Base-by-base conservation (phyloP, 2,329 filamentous ascomycete genomes). In the Penicillium sp. region DNA sequence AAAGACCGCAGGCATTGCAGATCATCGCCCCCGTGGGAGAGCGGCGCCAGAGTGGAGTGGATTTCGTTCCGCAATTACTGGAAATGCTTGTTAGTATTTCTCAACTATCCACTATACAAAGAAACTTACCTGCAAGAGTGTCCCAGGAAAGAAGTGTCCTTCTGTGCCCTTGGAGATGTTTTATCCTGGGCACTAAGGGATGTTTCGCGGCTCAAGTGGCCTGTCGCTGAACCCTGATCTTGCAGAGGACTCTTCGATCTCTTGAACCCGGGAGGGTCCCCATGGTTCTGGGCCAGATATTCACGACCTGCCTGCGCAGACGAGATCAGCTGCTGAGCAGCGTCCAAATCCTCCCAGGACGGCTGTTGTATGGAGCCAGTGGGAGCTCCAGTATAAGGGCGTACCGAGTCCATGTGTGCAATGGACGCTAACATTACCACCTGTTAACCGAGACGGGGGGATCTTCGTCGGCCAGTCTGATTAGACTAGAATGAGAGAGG, bases 1-100 rank as follows among this genome's bases (percentile, higher is more conserved):
- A 98, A 13, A 98, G 79, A 37, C 93, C 93, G 66, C 93, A 98
- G 5, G 93, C 93, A 72, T 98, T 98, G 74, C 93, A 98, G 52
- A 98, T 97, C 25, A 90, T 96, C 47, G 89, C 87, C 27, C 93
- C 93, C 62, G 91, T 85, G 0, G 92, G 92, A 13, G 92, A 95
- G 64, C 93, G 83, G 66, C 93, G 83, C 93, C 93, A 98, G 32
- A 98, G 74, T 23, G 93, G 93, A 41, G 93, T 98, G 68, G 87
- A 85, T 45, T 90, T 96, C 13, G 93, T 97, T 50, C 86, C 87
- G 68, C 93, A 98, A 72, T 98, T 98, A 68, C 93, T 98, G n/a
- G 9, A 23, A 12, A 46, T 10, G 8, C 35, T 31, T 37, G 45
- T 61, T 18, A 60, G 53, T 50, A 39, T 46, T 42, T 3, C 38